A percentile compares a stretch with the other conserved stretches of the same genome.
Evolutionary conservation across 139 green algal species (phyloP).

Genomic region (Micromonas pusilla): DNA sequence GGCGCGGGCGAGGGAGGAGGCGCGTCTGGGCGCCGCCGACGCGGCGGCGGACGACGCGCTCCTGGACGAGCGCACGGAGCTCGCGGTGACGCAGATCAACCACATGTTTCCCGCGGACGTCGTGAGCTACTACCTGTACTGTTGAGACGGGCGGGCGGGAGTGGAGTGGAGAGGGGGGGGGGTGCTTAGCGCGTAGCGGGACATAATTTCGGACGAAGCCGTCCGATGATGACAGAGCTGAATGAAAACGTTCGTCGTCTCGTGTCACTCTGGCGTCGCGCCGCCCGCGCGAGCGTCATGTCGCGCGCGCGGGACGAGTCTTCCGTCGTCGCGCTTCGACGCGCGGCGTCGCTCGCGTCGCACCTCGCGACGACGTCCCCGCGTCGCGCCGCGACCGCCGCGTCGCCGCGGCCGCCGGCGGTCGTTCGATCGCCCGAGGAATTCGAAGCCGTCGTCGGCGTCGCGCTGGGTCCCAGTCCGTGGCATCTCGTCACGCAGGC

Average conservation of each 20-base stretch:
- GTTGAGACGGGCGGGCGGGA: background rate
- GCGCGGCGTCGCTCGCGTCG: background rate
- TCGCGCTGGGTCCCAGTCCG: background rate
- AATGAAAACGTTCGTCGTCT: no score
- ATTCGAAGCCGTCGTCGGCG: no score
- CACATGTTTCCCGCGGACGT: conserved; percentile 42
- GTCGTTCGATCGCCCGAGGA: no score
- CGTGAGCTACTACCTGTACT: conserved; percentile 40
- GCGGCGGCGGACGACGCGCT: background rate
- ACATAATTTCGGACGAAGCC: no score
- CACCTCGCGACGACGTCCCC: background rate
- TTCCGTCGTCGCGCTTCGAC: background rate
- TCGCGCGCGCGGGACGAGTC: no score
- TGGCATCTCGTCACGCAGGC: background rate
- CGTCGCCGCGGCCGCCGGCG: background rate
- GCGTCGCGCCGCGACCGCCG: background rate
- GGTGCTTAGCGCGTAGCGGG: no score
- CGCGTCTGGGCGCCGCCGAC: background rate
- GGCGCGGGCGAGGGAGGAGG: conserved; percentile 1
- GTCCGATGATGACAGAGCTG: no score
- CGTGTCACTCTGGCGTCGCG: no score
- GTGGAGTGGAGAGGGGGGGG: no score
- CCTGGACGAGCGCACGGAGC: background rate
- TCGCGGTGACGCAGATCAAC: conserved; percentile 29
- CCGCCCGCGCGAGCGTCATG: no score